A percentile compares a stretch with the other conserved stretches of the same genome.
These are phyloP conservation scores for Hanseniaspora gamundiae DNA, from an alignment of 1,139 yeast genomes.

Conservation along the genomic window DNA sequence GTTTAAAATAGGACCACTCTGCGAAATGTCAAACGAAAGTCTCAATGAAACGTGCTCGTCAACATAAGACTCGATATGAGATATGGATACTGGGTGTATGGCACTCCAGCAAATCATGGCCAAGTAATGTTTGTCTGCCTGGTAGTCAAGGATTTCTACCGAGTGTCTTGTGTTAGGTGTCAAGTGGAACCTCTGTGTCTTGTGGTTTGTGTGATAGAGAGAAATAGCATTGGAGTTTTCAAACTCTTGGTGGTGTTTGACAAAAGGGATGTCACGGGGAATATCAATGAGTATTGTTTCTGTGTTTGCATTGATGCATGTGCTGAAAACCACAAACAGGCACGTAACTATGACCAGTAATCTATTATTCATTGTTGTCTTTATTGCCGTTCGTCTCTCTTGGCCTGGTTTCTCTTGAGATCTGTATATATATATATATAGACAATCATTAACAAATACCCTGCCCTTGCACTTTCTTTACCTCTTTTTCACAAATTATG, in stretches of 20 bases:
- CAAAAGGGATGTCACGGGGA: conserved; percentile 2
- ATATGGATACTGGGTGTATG: not conserved
- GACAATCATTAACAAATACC: too few relatives aligned
- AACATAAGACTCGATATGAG: not conserved
- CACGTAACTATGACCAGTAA: not conserved
- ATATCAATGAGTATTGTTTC: conserved; percentile 4
- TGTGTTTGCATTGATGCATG: conserved; percentile 3
- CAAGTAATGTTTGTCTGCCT: not conserved
- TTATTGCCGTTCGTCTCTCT: too few relatives aligned
- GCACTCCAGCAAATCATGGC: conserved; percentile 1
- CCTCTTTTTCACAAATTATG: not conserved
- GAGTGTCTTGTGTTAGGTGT: not conserved
- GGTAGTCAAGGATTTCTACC: not conserved
- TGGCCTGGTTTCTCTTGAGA: too few relatives aligned
- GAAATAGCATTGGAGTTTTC: not conserved
- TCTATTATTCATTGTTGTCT: not conserved
- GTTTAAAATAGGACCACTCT: not conserved
- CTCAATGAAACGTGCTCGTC: not conserved
- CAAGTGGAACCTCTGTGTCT: not conserved
- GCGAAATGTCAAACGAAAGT: not conserved
- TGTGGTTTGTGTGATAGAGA: not conserved
- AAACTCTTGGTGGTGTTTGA: not conserved
- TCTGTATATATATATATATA: too few relatives aligned
- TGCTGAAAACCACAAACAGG: not conserved
- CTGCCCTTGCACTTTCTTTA: too few relatives aligned